Base-by-base conservation (phyloP, 2,329 filamentous ascomycete species). In the Helicocarpus griseus region DNA sequence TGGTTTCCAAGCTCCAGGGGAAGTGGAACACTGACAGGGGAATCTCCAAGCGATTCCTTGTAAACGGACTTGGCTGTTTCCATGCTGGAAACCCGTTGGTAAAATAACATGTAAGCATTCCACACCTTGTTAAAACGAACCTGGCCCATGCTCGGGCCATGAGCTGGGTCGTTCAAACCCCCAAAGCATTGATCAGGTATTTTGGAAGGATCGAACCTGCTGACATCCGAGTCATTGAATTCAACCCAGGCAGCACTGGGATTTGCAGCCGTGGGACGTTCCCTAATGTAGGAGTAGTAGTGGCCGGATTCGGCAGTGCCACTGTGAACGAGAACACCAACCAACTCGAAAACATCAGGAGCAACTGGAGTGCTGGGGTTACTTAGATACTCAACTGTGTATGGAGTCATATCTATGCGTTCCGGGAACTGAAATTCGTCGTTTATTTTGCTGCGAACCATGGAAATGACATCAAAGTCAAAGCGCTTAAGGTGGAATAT, bases 91-190 rank as follows among this genome's bases (percentile, higher is more conserved):
- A 83, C 80, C 46, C 93, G 82, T 66, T 96, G 87, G 66, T 98
- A 98, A 67, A 98, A 97, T 7, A 98, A 77, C 87, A 98, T 97
- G 67, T 98, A 98, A 11, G 91, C 93, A 65, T 89, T 97, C 74
- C 85, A 73, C 4, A 80, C 78, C 67, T 90, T 91, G 60, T 83
- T 80, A 57, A 77, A 81, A 0, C 73, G 58, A 17, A 74, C 64
- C 28, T 65, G 63, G 17, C 54, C 72, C 70, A 60, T 72, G 68
- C 47, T 60, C 62, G 54, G 78, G 71, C 61, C 74, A 71, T 55
- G 76, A 60, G 53, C 71, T 7, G 77, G 72, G 53, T 77, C 77
- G 53, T 85, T 82, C 4, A 72, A 64, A 1, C 87, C 87, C n/a
- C 87, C 87, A 70, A 89, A 95, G 59, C 90, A 93, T 39, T 84